Evolutionary conservation across 164 flowering plant species (phyloP), one percentile per base, ranked within the genome.

Genomic region (Chimonanthus salicifolius): DNA sequence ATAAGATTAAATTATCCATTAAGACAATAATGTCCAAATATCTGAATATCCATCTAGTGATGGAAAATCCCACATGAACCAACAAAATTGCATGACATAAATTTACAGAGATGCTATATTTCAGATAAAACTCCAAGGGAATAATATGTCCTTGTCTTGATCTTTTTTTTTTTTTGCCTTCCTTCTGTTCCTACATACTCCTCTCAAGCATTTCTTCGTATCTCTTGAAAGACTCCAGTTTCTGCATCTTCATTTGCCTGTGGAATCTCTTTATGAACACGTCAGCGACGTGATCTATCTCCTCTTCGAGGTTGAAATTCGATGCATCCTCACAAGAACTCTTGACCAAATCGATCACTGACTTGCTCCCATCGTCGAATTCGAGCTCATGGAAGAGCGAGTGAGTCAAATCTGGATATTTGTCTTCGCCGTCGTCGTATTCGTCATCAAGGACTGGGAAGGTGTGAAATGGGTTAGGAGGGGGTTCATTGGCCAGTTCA

Each of bases 211-310:
- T 87, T 21, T 86, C 88, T 72, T 87, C 84, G 65, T 82, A 78
- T 80, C 89, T 83, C 82, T 88, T 92, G 80, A 92, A 90, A 0
- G 94, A 90, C n/a, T 78, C 84, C 68, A 80, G 87, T 86, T 90
- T 92, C 81, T 92, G 92, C 84, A 92, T 3, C 68, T 83, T 81
- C 78, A 92, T 90, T 77, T 83, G 84, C 70, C 81, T 83, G 58
- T 83, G 88, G 64, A 91, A 87, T 82, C 89, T 87, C 74, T 18
- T 80, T 46, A 92, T 92, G 74, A 92, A 92, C 89, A 92, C 73
- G 70, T 90, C 94, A 0, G 94, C 97, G 4, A 86, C 94, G 2
- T 88, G 84, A 64, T 92, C 92, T 7, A 92, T 91, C 85, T 91
- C 91, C n/a, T 88, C 91, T 75, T 91, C 97, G 47, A 91, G 81